Base-by-base conservation (phyloP, 768 basidiomycete genomes). In the Mycena epipterygia region DNA sequence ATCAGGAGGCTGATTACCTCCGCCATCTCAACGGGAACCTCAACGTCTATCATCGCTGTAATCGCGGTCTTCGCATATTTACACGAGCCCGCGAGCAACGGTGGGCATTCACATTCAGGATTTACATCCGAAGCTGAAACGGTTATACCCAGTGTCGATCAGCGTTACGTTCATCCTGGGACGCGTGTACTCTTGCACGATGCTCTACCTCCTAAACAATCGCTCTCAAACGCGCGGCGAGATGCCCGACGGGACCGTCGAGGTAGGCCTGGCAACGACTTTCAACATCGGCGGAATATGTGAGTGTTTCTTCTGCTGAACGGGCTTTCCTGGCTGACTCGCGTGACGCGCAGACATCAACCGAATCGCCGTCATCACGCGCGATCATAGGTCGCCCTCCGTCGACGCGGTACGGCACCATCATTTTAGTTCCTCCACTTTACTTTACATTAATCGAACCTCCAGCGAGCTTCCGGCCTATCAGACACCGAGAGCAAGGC, bases 191-290 rank as follows among this genome's bases (percentile, higher is more conserved):
- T 67, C 65, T 1, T 67, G 65, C 65, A 59, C 65, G 37, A 67
- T 67, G 65, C 56, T 67, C 35, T 57, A 67, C 48, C 65, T 67
- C 21, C 65, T 67, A 33, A 67, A 67, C 57, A 59, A 67, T 39
- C 56, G 57, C 37, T 67, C 65, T 5, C 58, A 52, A 44, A 48
- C 51, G 46, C 57, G 57, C 29, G 65, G 65, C n/a, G 57, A 67
- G 37, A 58, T 30, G 48, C 48, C 65, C n/a, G 57, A 58, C 32
- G 65, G 57, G 14, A 58, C 46, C 21, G 39, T 59, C 17, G 65
- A 67, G 27, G 56, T 59, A 6, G 56, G 65, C 11, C 33, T 67
- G 3, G 44, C 56, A 19, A 67, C 57, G 19, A 58, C 48, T 8
- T 51, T 51, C 48, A 59, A 67, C 39, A 9, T 67, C 29, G 65